phyloP scores from a whole-genome alignment of 73 alveolate species.

The Durusdinium trenchii region DNA sequence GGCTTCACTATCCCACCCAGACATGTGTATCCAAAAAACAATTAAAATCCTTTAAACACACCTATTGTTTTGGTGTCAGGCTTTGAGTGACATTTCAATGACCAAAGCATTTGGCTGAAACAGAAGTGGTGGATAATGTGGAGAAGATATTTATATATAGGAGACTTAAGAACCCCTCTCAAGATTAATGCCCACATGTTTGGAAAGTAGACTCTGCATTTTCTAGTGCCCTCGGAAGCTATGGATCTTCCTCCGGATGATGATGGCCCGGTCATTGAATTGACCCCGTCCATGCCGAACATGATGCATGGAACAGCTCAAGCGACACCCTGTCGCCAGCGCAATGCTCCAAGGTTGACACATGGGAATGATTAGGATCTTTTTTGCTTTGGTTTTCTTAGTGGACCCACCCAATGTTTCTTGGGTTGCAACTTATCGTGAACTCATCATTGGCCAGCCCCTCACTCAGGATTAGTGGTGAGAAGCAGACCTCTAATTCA shows the following conservation, averaged over 20 bases:
- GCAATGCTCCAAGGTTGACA: background rate
- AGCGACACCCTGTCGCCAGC: background rate
- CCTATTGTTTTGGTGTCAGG: background rate
- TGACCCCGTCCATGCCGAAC: background rate
- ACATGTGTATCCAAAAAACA: background rate
- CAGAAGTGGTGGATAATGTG: background rate
- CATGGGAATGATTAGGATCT: background rate
- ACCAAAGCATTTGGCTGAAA: background rate
- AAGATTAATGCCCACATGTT: background rate
- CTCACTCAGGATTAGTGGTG: background rate
- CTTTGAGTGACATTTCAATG: background rate
- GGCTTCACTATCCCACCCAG: background rate
- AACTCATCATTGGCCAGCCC: too few species aligned
- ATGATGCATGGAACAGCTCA: too few species aligned
- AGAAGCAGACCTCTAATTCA: background rate
- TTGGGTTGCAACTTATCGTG: background rate
- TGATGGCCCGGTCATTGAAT: background rate
- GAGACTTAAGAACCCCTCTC: background rate
- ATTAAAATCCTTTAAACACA: too few species aligned
- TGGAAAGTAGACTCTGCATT: background rate
- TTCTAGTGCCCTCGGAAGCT: background rate
- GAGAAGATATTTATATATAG: background rate
- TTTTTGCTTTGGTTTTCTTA: background rate
- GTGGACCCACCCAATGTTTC: background rate
- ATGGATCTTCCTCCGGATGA: conserved; percentile 5